A percentile compares a stretch with the other conserved stretches of the same genome.
phyloP scores from a whole-genome alignment of 1,284 basidiomycete species.

The Fomitopsis pinicola region DNA sequence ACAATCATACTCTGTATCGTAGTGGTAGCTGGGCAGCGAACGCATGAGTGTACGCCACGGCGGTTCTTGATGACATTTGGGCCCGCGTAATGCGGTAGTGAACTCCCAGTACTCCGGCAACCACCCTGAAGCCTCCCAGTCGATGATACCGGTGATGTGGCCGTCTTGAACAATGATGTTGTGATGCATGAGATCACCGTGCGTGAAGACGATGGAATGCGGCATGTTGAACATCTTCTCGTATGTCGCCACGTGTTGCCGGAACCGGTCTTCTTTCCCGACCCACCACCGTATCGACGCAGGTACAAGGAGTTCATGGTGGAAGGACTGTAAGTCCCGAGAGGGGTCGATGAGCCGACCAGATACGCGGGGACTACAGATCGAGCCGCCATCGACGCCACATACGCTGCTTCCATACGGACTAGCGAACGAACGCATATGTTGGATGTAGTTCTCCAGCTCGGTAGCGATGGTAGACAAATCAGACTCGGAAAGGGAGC shows the following conservation, averaged over 20 bases:
- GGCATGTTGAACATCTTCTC: conserved; percentile 5
- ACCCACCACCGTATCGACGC: neutral
- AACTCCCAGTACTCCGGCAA: conserved; percentile 4
- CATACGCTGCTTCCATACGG: conserved; percentile 9
- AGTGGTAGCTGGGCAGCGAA: neutral
- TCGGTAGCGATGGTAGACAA: conserved; percentile 5
- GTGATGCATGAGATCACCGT: conserved; percentile 6
- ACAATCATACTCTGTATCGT: neutral
- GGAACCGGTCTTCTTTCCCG: neutral
- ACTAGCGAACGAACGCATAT: conserved; percentile 10
- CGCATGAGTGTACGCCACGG: neutral
- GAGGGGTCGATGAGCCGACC: neutral
- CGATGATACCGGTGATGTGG: conserved; percentile 4
- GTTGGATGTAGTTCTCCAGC: neutral
- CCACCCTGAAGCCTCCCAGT: conserved; percentile 8
- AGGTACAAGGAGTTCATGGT: conserved; percentile 3
- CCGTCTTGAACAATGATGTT: conserved; percentile 8
- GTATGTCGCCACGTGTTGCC: neutral
- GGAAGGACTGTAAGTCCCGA: conserved; percentile 6
- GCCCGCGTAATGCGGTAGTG: neutral
- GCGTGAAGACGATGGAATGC: conserved; percentile 12
- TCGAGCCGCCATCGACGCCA: conserved; percentile 7
- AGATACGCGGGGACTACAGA: conserved; percentile 6
- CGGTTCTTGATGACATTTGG: neutral
- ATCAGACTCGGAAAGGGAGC: conserved; percentile 1